phyloP scores from a whole-genome alignment of 805 yeast species.

The Middelhovenomyces tepae region DNA sequence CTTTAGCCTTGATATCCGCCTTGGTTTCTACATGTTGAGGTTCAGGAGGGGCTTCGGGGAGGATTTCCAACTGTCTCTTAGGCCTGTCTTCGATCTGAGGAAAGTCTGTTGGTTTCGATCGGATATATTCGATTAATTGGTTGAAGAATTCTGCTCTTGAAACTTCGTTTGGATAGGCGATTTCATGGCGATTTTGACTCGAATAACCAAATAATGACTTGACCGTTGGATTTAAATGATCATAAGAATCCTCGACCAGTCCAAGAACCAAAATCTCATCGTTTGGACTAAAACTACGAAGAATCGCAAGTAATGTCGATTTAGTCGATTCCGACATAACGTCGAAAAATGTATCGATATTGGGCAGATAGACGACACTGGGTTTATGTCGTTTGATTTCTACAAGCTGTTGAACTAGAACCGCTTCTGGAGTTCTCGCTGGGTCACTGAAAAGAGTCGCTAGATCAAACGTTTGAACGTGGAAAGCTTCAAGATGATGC shows the following conservation, averaged over 20 bases:
- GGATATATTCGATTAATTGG: conserved; percentile 43
- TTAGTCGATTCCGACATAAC: conserved; percentile 62
- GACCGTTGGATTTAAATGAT: conserved; percentile 38
- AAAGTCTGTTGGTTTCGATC: conserved; percentile 63
- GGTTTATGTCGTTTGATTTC: conserved; percentile 91
- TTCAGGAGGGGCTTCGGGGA: conserved; percentile 29
- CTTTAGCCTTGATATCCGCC: conserved; percentile 24
- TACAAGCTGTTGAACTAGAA: conserved; percentile 70
- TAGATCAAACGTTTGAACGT: conserved; percentile 77
- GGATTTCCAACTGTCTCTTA: conserved; percentile 29
- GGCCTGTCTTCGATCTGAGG: conserved; percentile 48
- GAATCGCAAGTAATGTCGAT: conserved; percentile 60
- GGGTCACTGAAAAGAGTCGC: conserved; percentile 71
- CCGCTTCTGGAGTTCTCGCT: conserved; percentile 72
- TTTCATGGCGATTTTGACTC: conserved; percentile 38
- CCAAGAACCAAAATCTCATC: conserved; percentile 73
- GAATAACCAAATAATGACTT: conserved; percentile 50
- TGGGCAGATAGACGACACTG: conserved; percentile 74
- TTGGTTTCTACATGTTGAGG: background rate
- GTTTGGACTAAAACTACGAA: conserved; percentile 57
- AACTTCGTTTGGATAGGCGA: conserved; percentile 34
- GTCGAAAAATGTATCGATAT: conserved; percentile 64
- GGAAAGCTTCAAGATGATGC: conserved; percentile 79
- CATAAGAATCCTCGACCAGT: conserved; percentile 44
- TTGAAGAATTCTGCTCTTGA: conserved; percentile 53